phyloP scores from a whole-genome alignment of 2,329 filamentous ascomycete species.

The Coniochaeta sp. region DNA sequence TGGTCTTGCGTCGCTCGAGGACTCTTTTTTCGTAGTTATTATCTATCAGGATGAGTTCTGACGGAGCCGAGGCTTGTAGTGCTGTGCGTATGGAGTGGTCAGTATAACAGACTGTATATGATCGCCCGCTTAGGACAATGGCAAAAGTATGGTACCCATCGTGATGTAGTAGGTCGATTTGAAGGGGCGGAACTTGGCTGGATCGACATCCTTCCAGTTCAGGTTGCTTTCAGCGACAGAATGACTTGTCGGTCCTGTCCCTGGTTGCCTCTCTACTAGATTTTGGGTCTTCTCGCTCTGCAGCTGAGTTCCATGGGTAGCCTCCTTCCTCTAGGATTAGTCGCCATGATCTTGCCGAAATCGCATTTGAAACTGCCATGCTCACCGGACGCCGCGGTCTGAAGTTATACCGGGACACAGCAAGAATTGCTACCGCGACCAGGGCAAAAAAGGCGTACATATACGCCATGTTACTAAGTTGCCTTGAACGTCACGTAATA shows the following conservation, averaged over 20 bases:
- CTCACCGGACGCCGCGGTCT: background rate
- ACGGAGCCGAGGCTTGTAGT: constrained; percentile 32
- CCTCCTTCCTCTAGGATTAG: background rate
- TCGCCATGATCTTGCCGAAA: background rate
- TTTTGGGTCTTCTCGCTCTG: background rate
- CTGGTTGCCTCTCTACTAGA: too few species aligned
- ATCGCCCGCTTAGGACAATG: background rate
- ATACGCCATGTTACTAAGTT: background rate
- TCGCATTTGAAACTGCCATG: background rate
- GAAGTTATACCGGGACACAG: background rate
- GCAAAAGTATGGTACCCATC: constrained; percentile 34
- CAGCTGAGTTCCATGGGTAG: background rate
- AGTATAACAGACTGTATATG: constrained; percentile 3
- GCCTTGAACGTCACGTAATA: too few species aligned
- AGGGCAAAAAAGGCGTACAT: background rate
- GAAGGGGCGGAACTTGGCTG: constrained; percentile 36
- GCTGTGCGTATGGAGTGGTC: constrained; percentile 20
- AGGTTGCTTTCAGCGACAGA: background rate
- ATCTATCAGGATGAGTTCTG: constrained; percentile 47
- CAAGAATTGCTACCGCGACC: background rate
- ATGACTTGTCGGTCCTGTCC: background rate
- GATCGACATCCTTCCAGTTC: constrained; percentile 30
- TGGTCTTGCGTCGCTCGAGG: constrained; percentile 27
- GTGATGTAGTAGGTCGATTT: constrained; percentile 47
- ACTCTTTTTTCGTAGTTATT: constrained; percentile 39